Conservation (phyloP, 306 rosid genomes). For the Gleditsia sinensis region DNA sequence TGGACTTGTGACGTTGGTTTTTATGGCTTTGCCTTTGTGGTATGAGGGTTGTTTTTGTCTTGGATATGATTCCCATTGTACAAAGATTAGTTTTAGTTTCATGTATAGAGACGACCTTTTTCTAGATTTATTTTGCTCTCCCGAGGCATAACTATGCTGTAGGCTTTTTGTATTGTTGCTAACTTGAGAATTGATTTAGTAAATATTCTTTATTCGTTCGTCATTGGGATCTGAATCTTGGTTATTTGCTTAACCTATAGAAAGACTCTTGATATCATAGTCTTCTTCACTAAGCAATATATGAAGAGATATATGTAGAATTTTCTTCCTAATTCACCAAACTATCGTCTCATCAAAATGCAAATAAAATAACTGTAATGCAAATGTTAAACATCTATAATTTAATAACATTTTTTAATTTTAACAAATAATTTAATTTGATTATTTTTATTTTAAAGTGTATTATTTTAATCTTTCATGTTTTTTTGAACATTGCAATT, state of each 20-base stretch:
- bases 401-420: too few relatives aligned
- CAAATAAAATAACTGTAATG: too few relatives aligned
- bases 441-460: too few relatives aligned
- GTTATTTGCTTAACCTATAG: background rate
- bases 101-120: constrained; percentile 42
- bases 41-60: background rate
- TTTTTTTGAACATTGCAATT: too few relatives aligned
- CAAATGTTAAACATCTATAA: too few relatives aligned
- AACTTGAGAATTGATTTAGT: constrained; percentile 22
- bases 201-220: constrained; percentile 24
- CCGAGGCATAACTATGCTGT: constrained; percentile 13
- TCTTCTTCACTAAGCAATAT: too few relatives aligned
- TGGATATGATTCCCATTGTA: background rate
- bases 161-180: constrained; percentile 30
- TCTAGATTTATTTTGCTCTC: constrained; percentile 22
- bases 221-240: background rate
- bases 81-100: constrained; percentile 33
- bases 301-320: too few relatives aligned
- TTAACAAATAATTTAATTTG: too few relatives aligned
- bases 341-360: too few relatives aligned
- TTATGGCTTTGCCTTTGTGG: background rate
- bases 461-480: too few relatives aligned
- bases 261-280: too few relatives aligned
- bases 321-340: too few relatives aligned
- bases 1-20: constrained; percentile 9